Evolutionary conservation across 768 basidiomycete species (phyloP), one percentile per base, ranked within the genome.

Genomic region (Lactarius sp.): DNA sequence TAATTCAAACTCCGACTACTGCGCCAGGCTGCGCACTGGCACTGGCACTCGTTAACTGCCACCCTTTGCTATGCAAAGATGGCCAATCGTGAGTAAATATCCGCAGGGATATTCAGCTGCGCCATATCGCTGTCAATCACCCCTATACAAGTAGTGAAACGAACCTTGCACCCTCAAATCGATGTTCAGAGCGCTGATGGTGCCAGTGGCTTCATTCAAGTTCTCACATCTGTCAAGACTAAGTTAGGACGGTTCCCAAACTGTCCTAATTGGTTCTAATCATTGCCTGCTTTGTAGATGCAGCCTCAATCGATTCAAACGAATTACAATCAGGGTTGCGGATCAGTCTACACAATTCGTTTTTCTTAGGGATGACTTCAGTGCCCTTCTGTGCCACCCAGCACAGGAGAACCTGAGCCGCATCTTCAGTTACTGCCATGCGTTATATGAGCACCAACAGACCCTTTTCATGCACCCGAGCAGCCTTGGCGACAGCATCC

Each of bases 21-120:
- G 60, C 59, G 66, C 62, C 34, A 22, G 14, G 20, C 36, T 60
- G 33, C 42, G 52, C 59, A 60, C 37, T 20, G n/a, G n/a, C 44
- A 16, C 10, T 42, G 13, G 27, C 27, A 27, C 27, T 27, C 27
- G 27, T 27, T 27, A 2, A 27, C 27, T 27, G 27, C 27, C 27
- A 27, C 27, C 27, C 27, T 27, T 27, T 27, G 22, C 47, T 59
- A 60, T 34, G 86, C 88, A 71, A 90, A 92, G 68, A 92, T 88
- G 7, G 76, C 81, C 61, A 90, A 70, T 41, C 83, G 80, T 59
- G 81, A 75, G 68, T 90, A 85, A 44, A 90, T 85, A 22, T 82
- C 83, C 42, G 73, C 80, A 8, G 90, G 90, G 73, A 91, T 76
- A 74, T 90, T 90, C 71, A 89, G 69, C 87, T 89, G 64, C 16